A percentile compares a stretch with the other conserved stretches of the same genome.
Evolutionary conservation across 805 yeast genomes (phyloP).

Genomic region (Cyberlindnera nakhonratchasimensis): DNA sequence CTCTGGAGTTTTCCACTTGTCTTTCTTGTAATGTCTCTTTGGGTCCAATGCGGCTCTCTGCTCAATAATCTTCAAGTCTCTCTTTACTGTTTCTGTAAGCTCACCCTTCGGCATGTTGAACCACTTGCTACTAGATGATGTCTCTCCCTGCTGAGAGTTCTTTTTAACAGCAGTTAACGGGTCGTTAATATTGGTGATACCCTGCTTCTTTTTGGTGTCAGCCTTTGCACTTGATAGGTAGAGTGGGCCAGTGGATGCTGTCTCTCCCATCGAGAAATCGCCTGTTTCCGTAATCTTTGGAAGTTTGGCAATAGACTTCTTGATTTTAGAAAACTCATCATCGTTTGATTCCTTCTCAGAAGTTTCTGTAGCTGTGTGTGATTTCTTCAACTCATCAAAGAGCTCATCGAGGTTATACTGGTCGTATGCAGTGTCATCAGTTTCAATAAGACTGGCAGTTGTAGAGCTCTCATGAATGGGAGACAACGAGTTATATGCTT

Average conservation of each 20-base stretch:
- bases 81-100: conserved; percentile 62
- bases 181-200: conserved; percentile 41
- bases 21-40: conserved; percentile 90
- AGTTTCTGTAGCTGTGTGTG: not conserved
- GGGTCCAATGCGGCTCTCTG: conserved; percentile 93
- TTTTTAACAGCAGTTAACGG: conserved; percentile 34
- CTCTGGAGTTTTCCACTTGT: conserved; percentile 72
- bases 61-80: conserved; percentile 75
- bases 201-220: conserved; percentile 14
- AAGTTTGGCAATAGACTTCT: conserved; percentile 32
- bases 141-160: conserved; percentile 13
- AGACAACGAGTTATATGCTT: conserved; percentile 6
- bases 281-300: conserved; percentile 36
- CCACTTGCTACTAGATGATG: conserved; percentile 62
- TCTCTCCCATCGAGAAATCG: conserved; percentile 20
- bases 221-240: conserved; percentile 8
- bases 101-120: conserved; percentile 76
- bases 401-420: conserved; percentile 32
- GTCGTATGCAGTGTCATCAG: conserved; percentile 16
- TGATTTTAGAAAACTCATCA: conserved; percentile 35
- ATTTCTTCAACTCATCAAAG: conserved; percentile 29
- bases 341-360: conserved; percentile 21
- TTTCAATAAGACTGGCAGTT: conserved; percentile 5
- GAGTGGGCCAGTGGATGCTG: conserved; percentile 15
- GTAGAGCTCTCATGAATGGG: conserved; percentile 19